Percentiles rank a stretch among this genome's conserved stretches.
Evolutionary conservation across 1,284 basidiomycete species (phyloP).

Genomic region (Heterobasidion occidentale): DNA sequence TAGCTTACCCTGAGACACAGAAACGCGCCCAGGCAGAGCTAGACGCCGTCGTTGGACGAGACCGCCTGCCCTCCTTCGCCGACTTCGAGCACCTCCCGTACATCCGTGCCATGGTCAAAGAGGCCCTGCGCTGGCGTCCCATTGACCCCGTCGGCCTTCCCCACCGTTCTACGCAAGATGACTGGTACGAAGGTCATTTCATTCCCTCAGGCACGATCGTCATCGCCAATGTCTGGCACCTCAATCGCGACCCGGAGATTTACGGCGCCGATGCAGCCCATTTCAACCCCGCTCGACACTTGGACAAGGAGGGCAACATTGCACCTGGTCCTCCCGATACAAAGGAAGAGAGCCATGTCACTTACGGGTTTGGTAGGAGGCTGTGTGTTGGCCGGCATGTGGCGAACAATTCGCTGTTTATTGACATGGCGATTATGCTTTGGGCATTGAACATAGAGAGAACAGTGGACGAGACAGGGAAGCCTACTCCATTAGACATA

Average conservation of each 20-base stretch:
- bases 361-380: conserved; percentile 7
- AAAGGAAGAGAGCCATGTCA: conserved; percentile 1
- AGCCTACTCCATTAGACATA: conserved; percentile 2
- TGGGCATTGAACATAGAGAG: conserved; percentile 10
- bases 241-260: conserved; percentile 2
- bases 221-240: conserved; percentile 10
- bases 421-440: conserved; percentile 11
- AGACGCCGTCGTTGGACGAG: conserved; percentile 11
- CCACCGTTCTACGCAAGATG: conserved; percentile 9
- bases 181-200: conserved; percentile 14
- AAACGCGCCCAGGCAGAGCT: conserved; percentile 12
- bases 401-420: conserved; percentile 13
- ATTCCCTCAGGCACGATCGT: conserved; percentile 16
- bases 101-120: conserved; percentile 10
- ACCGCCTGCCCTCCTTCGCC: conserved; percentile 7
- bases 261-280: neutral
- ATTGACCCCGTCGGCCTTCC: conserved; percentile 5
- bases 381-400: conserved; percentile 10
- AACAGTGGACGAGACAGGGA: conserved; percentile 9
- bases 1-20: conserved; percentile 10
- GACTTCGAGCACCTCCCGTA: conserved; percentile 11
- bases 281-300: conserved; percentile 3
- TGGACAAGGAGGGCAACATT: neutral
- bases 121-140: conserved; percentile 8
- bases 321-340: neutral